These are phyloP conservation scores for Bryopsis sp. DNA, from an alignment of 139 green algal species.

Conservation along the genomic window DNA sequence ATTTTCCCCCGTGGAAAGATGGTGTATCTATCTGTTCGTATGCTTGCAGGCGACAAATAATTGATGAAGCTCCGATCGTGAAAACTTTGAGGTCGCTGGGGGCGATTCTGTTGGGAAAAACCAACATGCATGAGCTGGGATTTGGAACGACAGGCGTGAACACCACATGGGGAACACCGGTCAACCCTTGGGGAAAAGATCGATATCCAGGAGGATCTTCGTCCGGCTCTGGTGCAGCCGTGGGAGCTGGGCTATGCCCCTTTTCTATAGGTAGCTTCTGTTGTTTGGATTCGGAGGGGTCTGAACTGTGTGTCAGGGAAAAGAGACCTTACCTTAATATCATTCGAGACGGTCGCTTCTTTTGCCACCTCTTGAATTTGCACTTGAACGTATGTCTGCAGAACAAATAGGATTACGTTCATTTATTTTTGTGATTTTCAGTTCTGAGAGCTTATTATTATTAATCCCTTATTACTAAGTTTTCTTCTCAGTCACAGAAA, in stretches of 20 bases:
- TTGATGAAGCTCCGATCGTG: conserved; percentile 33
- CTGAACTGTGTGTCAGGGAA: no score
- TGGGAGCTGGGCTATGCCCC: conserved; percentile 62
- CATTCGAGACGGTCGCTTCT: no score
- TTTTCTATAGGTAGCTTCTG: conserved; percentile 68
- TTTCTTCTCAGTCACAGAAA: no score
- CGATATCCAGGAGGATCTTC: conserved; percentile 45
- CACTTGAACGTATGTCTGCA: no score
- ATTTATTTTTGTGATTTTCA: no score
- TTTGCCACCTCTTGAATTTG: no score
- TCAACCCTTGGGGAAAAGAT: conserved; percentile 47
- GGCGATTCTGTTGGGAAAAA: conserved; percentile 66
- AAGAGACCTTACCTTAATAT: no score
- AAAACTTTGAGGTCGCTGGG: conserved; percentile 38
- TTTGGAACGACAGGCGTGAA: conserved; percentile 16
- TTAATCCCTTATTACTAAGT: no score
- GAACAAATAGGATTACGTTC: no score
- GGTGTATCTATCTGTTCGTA: conserved; percentile 12
- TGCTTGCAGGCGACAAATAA: conserved; percentile 21
- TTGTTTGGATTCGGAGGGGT: no score
- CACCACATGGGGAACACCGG: conserved; percentile 27
- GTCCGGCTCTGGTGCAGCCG: conserved; percentile 46
- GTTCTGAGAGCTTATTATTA: no score
- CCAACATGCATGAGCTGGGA: conserved; percentile 61
- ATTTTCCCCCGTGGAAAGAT: neutral